Evolutionary conservation across 176 grass and related monocot species (phyloP), one percentile per base, ranked within the genome.

Genomic region (Triticum aestivum): DNA sequence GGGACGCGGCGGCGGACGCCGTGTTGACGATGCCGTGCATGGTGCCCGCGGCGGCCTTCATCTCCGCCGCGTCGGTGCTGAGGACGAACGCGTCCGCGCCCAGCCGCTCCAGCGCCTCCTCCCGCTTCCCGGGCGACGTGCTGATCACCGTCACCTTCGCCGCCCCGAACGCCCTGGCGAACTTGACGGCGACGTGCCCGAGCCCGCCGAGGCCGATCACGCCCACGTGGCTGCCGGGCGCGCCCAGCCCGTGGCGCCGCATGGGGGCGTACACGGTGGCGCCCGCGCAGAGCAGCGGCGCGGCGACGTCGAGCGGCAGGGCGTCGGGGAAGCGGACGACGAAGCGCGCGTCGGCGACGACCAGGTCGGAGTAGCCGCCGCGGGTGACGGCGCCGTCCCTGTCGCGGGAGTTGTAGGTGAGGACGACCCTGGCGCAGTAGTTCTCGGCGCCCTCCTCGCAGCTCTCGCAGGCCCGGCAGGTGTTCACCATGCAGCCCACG

Each of bases 11-110:
- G 35, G 86, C 84, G 59, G 52, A 89, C 41, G 84, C 89, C 0
- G 92, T 94, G 75, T 91, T 84, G 20, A 94, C n/a, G 65, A 94
- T 94, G 34, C 83, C 89, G 56, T 94, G 83, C 89, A 94, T 91
- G 34, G 89, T 91, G 62, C 87, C 77, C 83, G 49, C 77, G 5
- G 20, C 86, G 64, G 86, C 69, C 91, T 90, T 87, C 88, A 90
- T 94, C 59, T 91, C 81, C 12, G 47, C 61, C 15, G 61, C 23
- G 11, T 91, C 79, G 21, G 42, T 89, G 71, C 91, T 93, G 18
- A 90, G 73, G 3, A 93, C 68, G 67, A 93, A 93, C 3, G 59
- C 73, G 20, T 93, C 91, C 2, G 89, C 92, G 35, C 87, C 89
- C 23, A 89, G 84, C 52, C 14, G 69, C 66, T 88, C 93, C 33